Evolutionary conservation across 257 asterid species (phyloP).

Genomic region (Primulina tabacum): DNA sequence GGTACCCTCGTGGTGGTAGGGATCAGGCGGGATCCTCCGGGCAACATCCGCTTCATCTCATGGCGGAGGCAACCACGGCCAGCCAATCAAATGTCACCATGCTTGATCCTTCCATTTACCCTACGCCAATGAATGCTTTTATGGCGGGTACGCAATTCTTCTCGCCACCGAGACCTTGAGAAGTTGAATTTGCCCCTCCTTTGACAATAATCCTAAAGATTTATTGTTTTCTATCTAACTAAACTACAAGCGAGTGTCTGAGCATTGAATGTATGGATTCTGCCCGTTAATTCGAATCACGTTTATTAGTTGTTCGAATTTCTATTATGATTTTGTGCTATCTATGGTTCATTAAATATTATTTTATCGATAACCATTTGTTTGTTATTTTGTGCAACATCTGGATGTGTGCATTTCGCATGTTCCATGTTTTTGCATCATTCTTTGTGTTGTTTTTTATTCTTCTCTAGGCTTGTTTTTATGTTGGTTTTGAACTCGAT

Average conservation of each 20-base stretch:
- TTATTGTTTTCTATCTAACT: neutral
- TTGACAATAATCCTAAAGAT: neutral
- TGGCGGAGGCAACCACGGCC: conserved; percentile 25
- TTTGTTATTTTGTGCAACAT: conserved; percentile 26
- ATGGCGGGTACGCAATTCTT: conserved; percentile 92
- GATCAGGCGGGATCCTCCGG: conserved; percentile 39
- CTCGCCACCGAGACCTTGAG: conserved; percentile 64
- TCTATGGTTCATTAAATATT: neutral
- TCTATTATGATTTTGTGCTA: conserved; percentile 32
- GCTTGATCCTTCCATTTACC: conserved; percentile 61
- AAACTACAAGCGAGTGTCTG: neutral
- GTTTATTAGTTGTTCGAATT: conserved; percentile 29
- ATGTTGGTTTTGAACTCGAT: conserved; percentile 23
- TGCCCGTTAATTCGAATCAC: neutral
- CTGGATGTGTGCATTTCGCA: conserved; percentile 28
- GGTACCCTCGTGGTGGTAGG: conserved; percentile 26
- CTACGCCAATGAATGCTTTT: conserved; percentile 52
- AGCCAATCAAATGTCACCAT: conserved; percentile 32
- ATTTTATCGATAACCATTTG: neutral
- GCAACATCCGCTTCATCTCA: conserved; percentile 37
- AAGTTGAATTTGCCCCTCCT: neutral
- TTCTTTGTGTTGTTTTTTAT: conserved; percentile 29
- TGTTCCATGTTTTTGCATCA: conserved; percentile 19
- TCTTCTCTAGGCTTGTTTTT: conserved; percentile 28
- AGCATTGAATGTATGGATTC: conserved; percentile 10